Evolutionary conservation across 495 filamentous ascomycete species (phyloP).

Genomic region (Neurospora africana): DNA sequence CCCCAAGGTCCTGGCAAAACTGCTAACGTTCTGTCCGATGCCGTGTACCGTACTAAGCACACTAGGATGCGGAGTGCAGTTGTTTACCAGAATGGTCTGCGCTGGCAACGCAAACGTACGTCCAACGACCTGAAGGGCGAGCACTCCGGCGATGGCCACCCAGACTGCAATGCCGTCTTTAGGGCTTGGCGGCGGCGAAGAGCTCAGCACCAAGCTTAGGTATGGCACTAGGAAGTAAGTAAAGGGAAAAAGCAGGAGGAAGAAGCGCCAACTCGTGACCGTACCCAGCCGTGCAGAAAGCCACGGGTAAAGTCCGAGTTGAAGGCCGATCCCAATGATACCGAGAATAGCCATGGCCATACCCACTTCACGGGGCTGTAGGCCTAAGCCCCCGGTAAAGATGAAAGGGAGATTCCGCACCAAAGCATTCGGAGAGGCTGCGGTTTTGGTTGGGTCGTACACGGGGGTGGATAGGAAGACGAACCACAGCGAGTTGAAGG

Average conservation of each 20-base stretch:
- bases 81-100: constrained; percentile 71
- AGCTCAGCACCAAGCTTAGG: constrained; percentile 57
- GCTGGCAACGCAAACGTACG: constrained; percentile 76
- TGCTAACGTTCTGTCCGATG: constrained; percentile 63
- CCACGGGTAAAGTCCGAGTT: constrained; percentile 65
- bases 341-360: constrained; percentile 71
- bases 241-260: constrained; percentile 61
- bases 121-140: constrained; percentile 64
- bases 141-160: constrained; percentile 54
- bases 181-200: constrained; percentile 45
- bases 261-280: constrained; percentile 54
- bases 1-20: constrained; percentile 61
- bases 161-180: constrained; percentile 59
- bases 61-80: constrained; percentile 69
- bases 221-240: constrained; percentile 64
- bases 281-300: constrained; percentile 60
- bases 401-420: constrained; percentile 49
- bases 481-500: constrained; percentile 78
- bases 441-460: constrained; percentile 37
- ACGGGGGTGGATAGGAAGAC: constrained; percentile 76
- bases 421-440: constrained; percentile 15
- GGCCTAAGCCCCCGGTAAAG: constrained; percentile 73
- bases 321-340: constrained; percentile 63
- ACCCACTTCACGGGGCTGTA: constrained; percentile 64
- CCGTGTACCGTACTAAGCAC: constrained; percentile 79